Evolutionary conservation across 1,284 basidiomycete species (phyloP).

Genomic region (Tremellales sp.): DNA sequence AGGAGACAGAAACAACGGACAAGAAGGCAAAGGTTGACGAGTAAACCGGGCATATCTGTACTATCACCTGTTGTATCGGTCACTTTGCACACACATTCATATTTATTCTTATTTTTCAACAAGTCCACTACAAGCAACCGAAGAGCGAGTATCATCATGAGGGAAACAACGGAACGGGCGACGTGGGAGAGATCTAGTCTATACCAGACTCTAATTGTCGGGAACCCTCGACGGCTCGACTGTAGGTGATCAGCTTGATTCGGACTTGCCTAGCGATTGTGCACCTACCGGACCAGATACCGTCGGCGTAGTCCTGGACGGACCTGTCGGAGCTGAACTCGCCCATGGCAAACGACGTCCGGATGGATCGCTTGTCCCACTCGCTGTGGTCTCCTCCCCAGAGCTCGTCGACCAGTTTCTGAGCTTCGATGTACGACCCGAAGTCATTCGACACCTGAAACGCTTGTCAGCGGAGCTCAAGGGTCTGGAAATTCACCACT

Average conservation of each 20-base stretch:
- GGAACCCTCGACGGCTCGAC: slow-evolving; percentile 34
- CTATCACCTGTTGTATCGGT: slow-evolving; percentile 1
- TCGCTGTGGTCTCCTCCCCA: slow-evolving; percentile 68
- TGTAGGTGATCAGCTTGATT: slow-evolving; percentile 6
- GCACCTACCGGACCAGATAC: slow-evolving; percentile 31
- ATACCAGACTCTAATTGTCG: slow-evolving; percentile 10
- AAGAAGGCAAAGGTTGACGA: slow-evolving; percentile 16
- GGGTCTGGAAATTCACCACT: not conserved
- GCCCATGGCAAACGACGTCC: slow-evolving; percentile 80
- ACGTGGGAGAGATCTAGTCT: too few species aligned
- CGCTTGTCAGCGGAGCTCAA: not conserved
- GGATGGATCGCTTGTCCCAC: slow-evolving; percentile 87
- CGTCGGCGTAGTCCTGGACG: slow-evolving; percentile 75
- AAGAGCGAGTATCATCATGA: too few species aligned
- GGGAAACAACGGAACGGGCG: too few species aligned
- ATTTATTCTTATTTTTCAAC: slow-evolving; percentile 1
- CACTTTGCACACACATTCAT: slow-evolving; percentile 1
- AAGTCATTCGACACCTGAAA: slow-evolving; percentile 75
- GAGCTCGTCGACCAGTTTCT: slow-evolving; percentile 78
- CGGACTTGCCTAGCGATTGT: too few species aligned
- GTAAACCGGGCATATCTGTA: not conserved
- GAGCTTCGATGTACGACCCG: slow-evolving; percentile 77
- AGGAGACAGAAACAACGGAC: slow-evolving; percentile 7
- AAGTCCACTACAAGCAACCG: not conserved
- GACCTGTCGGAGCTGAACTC: slow-evolving; percentile 90